Conservation (phyloP, 164 flowering plant species). For the Magnolia kwangsiensis region DNA sequence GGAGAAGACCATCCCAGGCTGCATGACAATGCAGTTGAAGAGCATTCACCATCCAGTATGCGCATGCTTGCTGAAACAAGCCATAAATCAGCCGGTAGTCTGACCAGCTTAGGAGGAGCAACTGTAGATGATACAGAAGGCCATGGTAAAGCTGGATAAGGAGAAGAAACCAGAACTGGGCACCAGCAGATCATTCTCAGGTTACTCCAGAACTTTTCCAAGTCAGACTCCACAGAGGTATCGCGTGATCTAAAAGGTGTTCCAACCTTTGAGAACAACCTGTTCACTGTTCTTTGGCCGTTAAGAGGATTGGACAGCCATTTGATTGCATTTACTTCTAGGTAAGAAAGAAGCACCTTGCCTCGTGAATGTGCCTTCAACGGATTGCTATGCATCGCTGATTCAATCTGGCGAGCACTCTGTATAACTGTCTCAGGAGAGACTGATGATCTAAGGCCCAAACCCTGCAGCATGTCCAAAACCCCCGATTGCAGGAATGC, state of each 20-base stretch:
- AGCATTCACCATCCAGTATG: conserved; percentile 88
- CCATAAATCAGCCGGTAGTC: conserved; percentile 74
- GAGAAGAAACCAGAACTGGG: conserved; percentile 82
- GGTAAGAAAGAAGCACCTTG: conserved; percentile 76
- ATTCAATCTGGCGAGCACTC: conserved; percentile 78
- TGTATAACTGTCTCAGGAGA: conserved; percentile 69
- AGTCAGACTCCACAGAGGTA: conserved; percentile 42
- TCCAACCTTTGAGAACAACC: conserved; percentile 63
- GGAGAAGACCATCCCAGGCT: conserved; percentile 87
- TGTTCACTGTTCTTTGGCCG: conserved; percentile 49
- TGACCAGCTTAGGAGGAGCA: conserved; percentile 95
- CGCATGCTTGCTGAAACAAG: conserved; percentile 95
- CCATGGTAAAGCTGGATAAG: conserved; percentile 80
- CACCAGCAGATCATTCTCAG: conserved; percentile 89
- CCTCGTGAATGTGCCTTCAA: conserved; percentile 69
- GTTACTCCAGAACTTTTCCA: conserved; percentile 88
- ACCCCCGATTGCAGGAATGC: conserved; percentile 54
- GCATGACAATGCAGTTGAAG: conserved; percentile 71
- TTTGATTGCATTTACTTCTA: conserved; percentile 79
- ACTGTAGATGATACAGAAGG: conserved; percentile 78
- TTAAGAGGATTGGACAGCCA: conserved; percentile 54
- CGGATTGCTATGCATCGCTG: conserved; percentile 53
- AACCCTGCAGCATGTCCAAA: conserved; percentile 78
- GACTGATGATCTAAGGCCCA: conserved; percentile 79
- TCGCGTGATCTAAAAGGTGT: conserved; percentile 55